A percentile compares a stretch with the other conserved stretches of the same genome.
phyloP scores from a whole-genome alignment of 2,329 filamentous ascomycete genomes.

The Onygena corvina region DNA sequence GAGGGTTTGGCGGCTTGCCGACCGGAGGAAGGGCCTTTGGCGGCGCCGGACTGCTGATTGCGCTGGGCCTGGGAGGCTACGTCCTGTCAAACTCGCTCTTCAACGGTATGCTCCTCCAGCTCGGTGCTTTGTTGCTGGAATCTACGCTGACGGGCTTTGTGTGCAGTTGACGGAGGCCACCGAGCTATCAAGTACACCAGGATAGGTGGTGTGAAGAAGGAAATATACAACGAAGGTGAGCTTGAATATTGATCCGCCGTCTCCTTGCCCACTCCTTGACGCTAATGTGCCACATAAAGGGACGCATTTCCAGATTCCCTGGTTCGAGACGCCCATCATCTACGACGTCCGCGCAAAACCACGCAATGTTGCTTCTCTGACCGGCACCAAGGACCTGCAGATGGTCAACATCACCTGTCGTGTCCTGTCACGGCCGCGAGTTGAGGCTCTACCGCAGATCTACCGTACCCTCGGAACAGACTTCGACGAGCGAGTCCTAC shows the following conservation, averaged over 20 bases:
- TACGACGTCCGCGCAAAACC: constrained; percentile 98
- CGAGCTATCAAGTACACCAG: constrained; percentile 97
- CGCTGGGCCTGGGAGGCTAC: constrained; percentile 38
- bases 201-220: constrained; percentile 81
- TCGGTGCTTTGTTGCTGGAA: neutral
- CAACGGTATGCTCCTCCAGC: constrained; percentile 43
- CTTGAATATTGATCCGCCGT: neutral
- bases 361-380: constrained; percentile 89
- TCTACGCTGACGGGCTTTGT: constrained; percentile 13
- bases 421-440: constrained; percentile 82
- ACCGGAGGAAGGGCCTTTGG: constrained; percentile 45
- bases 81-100: constrained; percentile 49
- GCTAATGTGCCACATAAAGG: constrained; percentile 38
- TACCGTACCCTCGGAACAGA: constrained; percentile 91
- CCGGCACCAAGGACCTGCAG: constrained; percentile 96
- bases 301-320: constrained; percentile 87
- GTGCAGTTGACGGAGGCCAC: constrained; percentile 84
- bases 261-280: neutral
- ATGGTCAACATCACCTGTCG: constrained; percentile 99
- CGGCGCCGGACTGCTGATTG: constrained; percentile 42
- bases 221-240: constrained; percentile 87
- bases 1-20: constrained; percentile 41
- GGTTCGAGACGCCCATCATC: constrained; percentile 92
- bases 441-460: constrained; percentile 86
- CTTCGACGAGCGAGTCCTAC: constrained; percentile 92